Percentiles rank a stretch among this genome's conserved stretches.
phyloP scores from a whole-genome alignment of 176 grass and related monocot species.

The Carex parvula region DNA sequence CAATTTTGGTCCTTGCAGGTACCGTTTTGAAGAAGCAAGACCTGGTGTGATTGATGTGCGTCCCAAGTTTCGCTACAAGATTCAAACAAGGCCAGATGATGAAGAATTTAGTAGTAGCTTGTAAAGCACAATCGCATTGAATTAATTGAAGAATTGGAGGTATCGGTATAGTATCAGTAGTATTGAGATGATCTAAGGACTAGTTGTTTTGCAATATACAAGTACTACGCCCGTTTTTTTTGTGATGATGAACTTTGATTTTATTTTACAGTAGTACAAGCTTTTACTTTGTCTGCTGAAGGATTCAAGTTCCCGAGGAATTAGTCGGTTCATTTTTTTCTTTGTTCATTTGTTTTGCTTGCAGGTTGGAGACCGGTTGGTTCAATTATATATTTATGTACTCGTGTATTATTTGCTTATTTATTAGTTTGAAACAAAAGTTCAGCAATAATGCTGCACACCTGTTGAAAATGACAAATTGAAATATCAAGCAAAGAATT shows the following conservation, averaged over 20 bases:
- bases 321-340: background rate
- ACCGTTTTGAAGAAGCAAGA: slow-evolving; percentile 65
- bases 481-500: background rate
- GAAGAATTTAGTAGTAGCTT: background rate
- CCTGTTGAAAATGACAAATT: too few relatives aligned
- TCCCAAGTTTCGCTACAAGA: slow-evolving; percentile 58
- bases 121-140: background rate
- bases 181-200: background rate
- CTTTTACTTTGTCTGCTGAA: background rate
- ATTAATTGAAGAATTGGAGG: background rate
- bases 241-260: background rate
- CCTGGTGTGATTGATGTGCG: slow-evolving; percentile 62
- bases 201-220: background rate
- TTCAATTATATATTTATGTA: background rate
- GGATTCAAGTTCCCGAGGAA: background rate
- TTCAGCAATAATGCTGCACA: too few relatives aligned
- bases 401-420: background rate
- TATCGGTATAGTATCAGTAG: background rate
- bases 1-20: slow-evolving; percentile 31
- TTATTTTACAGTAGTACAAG: background rate
- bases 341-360: background rate
- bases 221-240: background rate
- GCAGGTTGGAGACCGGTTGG: too few relatives aligned
- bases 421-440: background rate
- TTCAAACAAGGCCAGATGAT: background rate